Percentiles rank a stretch among this genome's conserved stretches.
phyloP scores from a whole-genome alignment of 169 alveolate genomes.

The Plasmodium reichenowi region DNA sequence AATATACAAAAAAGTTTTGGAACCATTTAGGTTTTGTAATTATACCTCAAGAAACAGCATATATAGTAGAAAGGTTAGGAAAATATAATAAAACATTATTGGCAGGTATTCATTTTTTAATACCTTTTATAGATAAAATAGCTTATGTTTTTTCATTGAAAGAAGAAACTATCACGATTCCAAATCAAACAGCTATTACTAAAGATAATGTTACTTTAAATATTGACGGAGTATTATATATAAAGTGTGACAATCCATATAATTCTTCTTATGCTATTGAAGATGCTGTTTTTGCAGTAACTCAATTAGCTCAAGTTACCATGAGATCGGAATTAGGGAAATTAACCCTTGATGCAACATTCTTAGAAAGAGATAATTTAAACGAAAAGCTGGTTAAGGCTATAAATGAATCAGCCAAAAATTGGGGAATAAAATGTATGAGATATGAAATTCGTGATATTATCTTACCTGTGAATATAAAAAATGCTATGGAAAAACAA shows the following conservation, averaged over 20 bases:
- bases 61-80: slow-evolving; percentile 94
- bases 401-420: slow-evolving; percentile 91
- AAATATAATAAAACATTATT: slow-evolving; percentile 88
- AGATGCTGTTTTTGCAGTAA: slow-evolving; percentile 94
- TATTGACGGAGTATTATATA: slow-evolving; percentile 96
- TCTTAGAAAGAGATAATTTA: slow-evolving; percentile 94
- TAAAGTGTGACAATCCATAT: slow-evolving; percentile 90
- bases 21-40: slow-evolving; percentile 86
- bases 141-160: slow-evolving; percentile 95
- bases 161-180: slow-evolving; percentile 93
- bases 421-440: slow-evolving; percentile 96
- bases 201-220: slow-evolving; percentile 94
- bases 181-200: slow-evolving; percentile 95
- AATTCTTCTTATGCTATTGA: slow-evolving; percentile 95
- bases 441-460: slow-evolving; percentile 96
- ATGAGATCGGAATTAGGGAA: slow-evolving; percentile 97
- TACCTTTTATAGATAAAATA: slow-evolving; percentile 92
- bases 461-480: slow-evolving; percentile 92
- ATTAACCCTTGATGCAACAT: slow-evolving; percentile 95
- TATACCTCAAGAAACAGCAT: slow-evolving; percentile 95
- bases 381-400: slow-evolving; percentile 92
- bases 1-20: slow-evolving; percentile 27
- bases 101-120: slow-evolving; percentile 93
- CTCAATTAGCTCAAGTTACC: slow-evolving; percentile 95
- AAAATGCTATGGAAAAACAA: slow-evolving; percentile 95